Evolutionary conservation across 345 rosid species (phyloP).

Genomic region (Geranium rotundifolium): DNA sequence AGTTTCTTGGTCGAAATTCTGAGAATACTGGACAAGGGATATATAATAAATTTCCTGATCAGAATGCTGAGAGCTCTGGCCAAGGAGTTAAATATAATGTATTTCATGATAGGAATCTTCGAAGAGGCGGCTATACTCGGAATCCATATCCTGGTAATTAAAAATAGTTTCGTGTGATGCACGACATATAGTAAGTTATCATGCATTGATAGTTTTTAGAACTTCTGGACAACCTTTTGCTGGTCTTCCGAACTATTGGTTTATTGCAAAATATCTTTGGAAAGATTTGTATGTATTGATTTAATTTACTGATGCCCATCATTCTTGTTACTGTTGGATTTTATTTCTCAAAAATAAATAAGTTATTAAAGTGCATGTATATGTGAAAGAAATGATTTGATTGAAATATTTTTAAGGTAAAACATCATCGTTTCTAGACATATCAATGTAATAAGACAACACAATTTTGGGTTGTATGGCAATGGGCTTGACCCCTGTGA

Average conservation of each 20-base stretch:
- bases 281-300: neutral
- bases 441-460: too few relatives aligned
- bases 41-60: neutral
- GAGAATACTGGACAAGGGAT: slow-evolving; percentile 15
- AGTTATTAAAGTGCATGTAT: neutral
- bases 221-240: neutral
- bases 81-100: slow-evolving; percentile 7
- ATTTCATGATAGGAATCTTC: slow-evolving; percentile 28
- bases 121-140: slow-evolving; percentile 39
- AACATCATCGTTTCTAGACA: neutral
- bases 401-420: neutral
- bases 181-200: too few relatives aligned
- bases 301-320: neutral
- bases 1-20: slow-evolving; percentile 3
- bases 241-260: neutral
- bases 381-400: neutral
- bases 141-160: slow-evolving; percentile 25
- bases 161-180: too few relatives aligned
- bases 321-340: too few relatives aligned
- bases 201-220: neutral
- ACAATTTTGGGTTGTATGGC: neutral
- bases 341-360: neutral
- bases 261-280: neutral
- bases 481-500: neutral
- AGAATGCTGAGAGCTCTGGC: neutral